These are phyloP conservation scores for Chaetomium strumarium DNA, from an alignment of 2,329 filamentous ascomycete species.

Conservation along the genomic window DNA sequence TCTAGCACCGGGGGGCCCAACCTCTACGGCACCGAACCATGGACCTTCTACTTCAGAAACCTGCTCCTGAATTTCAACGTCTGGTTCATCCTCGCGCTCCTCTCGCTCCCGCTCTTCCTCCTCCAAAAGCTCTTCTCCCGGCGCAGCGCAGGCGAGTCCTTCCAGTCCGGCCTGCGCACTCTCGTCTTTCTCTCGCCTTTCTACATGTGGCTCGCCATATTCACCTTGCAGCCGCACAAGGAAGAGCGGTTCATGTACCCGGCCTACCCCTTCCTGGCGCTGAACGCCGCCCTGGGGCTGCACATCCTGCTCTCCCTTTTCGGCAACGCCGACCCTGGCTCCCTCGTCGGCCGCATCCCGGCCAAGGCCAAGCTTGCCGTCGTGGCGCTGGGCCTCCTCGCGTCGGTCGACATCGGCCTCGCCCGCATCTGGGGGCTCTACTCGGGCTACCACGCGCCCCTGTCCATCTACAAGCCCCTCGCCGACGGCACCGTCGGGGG, in stretches of 20 bases:
- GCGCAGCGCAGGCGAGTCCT: slow-evolving; percentile 48
- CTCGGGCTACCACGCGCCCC: slow-evolving; percentile 75
- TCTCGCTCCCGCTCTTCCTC: slow-evolving; percentile 67
- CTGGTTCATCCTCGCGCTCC: slow-evolving; percentile 78
- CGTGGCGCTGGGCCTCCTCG: slow-evolving; percentile 54
- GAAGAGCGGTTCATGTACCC: slow-evolving; percentile 99
- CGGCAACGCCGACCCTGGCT: slow-evolving; percentile 62
- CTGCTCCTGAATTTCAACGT: slow-evolving; percentile 90
- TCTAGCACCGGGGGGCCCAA: slow-evolving; percentile 75
- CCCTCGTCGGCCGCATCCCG: slow-evolving; percentile 65
- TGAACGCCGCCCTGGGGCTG: slow-evolving; percentile 80
- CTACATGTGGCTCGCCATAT: slow-evolving; percentile 90
- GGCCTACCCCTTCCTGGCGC: slow-evolving; percentile 79
- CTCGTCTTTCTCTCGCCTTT: slow-evolving; percentile 77
- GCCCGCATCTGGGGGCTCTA: slow-evolving; percentile 71
- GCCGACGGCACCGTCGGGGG: slow-evolving; percentile 46
- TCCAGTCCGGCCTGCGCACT: slow-evolving; percentile 66
- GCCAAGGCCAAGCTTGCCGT: slow-evolving; percentile 64
- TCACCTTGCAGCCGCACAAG: slow-evolving; percentile 90
- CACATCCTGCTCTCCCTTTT: slow-evolving; percentile 74
- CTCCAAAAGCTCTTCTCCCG: slow-evolving; percentile 62
- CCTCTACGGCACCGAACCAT: slow-evolving; percentile 92
- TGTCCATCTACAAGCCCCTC: slow-evolving; percentile 64
- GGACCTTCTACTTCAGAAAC: slow-evolving; percentile 95
- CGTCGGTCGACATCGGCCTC: slow-evolving; percentile 60